Evolutionary conservation across 148 eudicot genomes (phyloP).

Genomic region (Tetragonia tetragonoides): DNA sequence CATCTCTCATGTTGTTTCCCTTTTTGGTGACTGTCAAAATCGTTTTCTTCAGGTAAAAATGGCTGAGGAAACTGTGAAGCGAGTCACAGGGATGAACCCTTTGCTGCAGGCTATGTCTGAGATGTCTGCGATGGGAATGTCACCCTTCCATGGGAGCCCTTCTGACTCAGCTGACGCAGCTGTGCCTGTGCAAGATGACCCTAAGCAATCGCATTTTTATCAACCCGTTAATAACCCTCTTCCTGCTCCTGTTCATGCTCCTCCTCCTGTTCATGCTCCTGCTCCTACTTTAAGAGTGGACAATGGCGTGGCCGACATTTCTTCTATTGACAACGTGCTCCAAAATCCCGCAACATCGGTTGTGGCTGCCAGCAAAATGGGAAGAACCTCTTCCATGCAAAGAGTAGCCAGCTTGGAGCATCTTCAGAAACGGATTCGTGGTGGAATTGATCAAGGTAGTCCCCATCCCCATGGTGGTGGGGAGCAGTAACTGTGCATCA

Average conservation of each 20-base stretch:
- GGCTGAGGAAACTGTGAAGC: constrained; percentile 96
- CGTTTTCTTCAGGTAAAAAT: constrained; percentile 69
- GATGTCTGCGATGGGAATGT: constrained; percentile 59
- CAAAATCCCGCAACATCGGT: constrained; percentile 32
- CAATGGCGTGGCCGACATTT: constrained; percentile 35
- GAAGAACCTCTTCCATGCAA: constrained; percentile 76
- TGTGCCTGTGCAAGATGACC: constrained; percentile 67
- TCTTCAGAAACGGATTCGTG: constrained; percentile 90
- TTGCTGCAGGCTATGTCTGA: constrained; percentile 85
- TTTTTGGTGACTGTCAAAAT: background rate
- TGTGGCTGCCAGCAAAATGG: constrained; percentile 44
- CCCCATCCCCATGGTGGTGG: constrained; percentile 28
- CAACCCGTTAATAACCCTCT: constrained; percentile 41
- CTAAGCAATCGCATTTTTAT: constrained; percentile 53
- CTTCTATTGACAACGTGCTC: constrained; percentile 45
- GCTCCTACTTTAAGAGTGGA: constrained; percentile 37
- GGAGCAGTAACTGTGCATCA: constrained; percentile 30
- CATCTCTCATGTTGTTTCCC: constrained; percentile 1
- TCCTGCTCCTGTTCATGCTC: constrained; percentile 30
- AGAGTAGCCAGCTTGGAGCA: constrained; percentile 96
- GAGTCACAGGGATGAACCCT: constrained; percentile 84
- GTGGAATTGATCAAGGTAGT: constrained; percentile 42
- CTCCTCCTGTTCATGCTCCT: constrained; percentile 33
- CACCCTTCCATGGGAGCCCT: constrained; percentile 60
- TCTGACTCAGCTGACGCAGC: constrained; percentile 71